Evolutionary conservation across 148 eudicot species (phyloP), one percentile per base, ranked within the genome.

Genomic region (Chenopodium formosanum): DNA sequence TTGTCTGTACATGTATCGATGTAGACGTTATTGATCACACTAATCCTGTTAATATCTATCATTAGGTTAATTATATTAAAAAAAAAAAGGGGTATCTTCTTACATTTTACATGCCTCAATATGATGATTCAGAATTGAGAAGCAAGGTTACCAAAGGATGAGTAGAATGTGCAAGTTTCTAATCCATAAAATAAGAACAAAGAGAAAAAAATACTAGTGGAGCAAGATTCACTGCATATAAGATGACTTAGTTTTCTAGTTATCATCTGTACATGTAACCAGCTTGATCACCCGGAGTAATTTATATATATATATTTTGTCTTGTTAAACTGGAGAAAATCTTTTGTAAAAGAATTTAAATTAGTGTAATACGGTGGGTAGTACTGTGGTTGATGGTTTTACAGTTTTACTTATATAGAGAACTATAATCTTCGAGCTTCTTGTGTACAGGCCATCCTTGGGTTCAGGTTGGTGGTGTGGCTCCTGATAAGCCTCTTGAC

Each of bases 401-500:
- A 17, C 27, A 1, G 2, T 56, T 79, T 22, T 29, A 17, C 27
- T 78, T 46, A 8, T 5, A 25, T 50, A 29, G 7, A 70, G 16
- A 60, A 47, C 14, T 34, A 8, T 62, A 31, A 47, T 73, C 76
- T 31, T 63, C 25, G 37, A 44, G 34, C 60, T 17, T 29, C 58
- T 83, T 81, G 65, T 69, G n/a, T n/a, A 60, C 73, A 85, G 88
- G 88, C 77, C 88, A 86, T 73, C 88, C 88, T 20, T 86, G 88
- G 88, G 83, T 86, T 80, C 88, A 86, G 68, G 67, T 82, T 83
- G 83, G 77, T 34, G 86, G 88, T 77, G 81, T 71, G 56, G 88
- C 88, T 80, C 86, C 85, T 25, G 88, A 86, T 80, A 79, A 77
- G 79, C 88, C 88, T 52, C 85, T 86, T 47, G 88, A 86, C 77